phyloP scores from a whole-genome alignment of 129 eudicot genomes.

The Chrysanthemum makinoi region DNA sequence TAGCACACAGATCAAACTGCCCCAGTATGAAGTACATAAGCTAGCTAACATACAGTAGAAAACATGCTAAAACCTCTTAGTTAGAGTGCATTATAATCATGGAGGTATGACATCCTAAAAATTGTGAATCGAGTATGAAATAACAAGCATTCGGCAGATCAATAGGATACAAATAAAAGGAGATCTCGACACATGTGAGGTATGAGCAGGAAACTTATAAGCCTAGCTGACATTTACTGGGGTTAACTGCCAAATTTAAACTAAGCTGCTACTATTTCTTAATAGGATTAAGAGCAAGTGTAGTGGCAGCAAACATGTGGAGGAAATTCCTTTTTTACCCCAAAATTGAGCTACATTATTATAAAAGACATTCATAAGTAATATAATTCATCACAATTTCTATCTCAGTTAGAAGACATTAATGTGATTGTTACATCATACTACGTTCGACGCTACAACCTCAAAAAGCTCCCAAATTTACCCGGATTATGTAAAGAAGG shows the following conservation, averaged over 20 bases:
- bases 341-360: neutral
- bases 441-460: constrained; percentile 14
- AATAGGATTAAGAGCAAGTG: neutral
- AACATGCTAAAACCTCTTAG: neutral
- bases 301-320: neutral
- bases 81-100: neutral
- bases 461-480: constrained; percentile 14
- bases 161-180: neutral
- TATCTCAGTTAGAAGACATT: constrained; percentile 3
- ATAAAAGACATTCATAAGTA: neutral
- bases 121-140: neutral
- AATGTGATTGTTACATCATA: constrained; percentile 12
- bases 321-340: neutral
- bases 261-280: neutral
- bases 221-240: no score
- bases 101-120: neutral
- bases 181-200: neutral
- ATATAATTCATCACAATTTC: neutral
- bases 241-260: neutral
- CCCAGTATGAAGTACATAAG: neutral
- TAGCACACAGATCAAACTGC: neutral
- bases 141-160: neutral
- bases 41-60: neutral
- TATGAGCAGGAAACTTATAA: no score
- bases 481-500: constrained; percentile 9